These are phyloP conservation scores for Biancaea sappan DNA, from an alignment of 306 rosid species.

Conservation along the genomic window DNA sequence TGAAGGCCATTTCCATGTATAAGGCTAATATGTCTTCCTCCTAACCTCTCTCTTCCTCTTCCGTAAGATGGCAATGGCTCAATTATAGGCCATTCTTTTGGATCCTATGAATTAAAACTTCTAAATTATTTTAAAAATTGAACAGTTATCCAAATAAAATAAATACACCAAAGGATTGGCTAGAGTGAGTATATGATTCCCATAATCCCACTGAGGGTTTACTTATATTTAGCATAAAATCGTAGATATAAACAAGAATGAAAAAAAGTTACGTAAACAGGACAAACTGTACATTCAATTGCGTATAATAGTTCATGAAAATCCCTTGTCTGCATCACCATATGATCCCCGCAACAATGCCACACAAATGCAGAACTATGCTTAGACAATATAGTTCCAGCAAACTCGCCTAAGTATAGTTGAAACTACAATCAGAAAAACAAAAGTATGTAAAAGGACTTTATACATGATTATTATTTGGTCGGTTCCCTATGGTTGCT, in stretches of 20 bases:
- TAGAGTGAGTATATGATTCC: not conserved
- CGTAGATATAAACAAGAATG: not conserved
- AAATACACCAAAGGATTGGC: not conserved
- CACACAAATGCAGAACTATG: not conserved
- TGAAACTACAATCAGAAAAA: conserved; percentile 3
- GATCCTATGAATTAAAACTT: conserved; percentile 54
- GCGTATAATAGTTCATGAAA: not conserved
- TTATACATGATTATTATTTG: conserved; percentile 14
- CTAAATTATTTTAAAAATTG: not conserved
- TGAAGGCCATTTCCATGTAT: conserved; percentile 84
- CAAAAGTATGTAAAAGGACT: not conserved
- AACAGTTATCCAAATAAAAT: not conserved
- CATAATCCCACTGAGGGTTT: not conserved
- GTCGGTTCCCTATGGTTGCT: conserved; percentile 29
- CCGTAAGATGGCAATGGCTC: conserved; percentile 93
- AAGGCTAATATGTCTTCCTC: conserved; percentile 96
- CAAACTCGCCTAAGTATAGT: conserved; percentile 15
- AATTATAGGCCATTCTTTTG: conserved; percentile 82
- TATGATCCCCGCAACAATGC: too few species aligned
- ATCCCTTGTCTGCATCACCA: not conserved
- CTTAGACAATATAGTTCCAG: not conserved
- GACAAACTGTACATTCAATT: not conserved
- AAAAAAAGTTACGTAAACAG: conserved; percentile 6
- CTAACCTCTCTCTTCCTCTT: conserved; percentile 94
- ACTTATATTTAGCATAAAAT: not conserved